Evolutionary conservation across 169 alveolate species (phyloP).

Genomic region (Plasmodium inui): DNA sequence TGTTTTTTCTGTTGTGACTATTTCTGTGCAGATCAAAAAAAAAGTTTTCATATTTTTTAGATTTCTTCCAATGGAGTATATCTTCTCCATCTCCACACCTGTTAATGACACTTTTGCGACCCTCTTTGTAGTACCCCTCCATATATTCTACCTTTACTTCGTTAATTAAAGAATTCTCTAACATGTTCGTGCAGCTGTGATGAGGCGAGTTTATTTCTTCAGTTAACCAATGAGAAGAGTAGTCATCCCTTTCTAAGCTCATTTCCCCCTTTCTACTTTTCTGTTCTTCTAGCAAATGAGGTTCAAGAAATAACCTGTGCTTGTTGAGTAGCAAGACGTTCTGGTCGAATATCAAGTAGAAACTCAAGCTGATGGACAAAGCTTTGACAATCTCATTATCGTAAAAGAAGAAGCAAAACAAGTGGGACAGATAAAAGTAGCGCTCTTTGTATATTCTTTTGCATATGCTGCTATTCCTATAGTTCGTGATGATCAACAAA

Average conservation of each 20-base stretch:
- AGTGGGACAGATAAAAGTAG: constrained; percentile 48
- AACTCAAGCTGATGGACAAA: constrained; percentile 30
- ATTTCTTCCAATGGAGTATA: not conserved
- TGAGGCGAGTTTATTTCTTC: not conserved
- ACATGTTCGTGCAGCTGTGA: not conserved
- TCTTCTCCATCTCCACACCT: not conserved
- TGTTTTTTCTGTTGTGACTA: not conserved
- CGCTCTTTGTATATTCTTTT: constrained; percentile 46
- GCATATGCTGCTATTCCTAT: constrained; percentile 56
- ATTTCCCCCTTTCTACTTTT: not conserved
- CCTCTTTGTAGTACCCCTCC: not conserved
- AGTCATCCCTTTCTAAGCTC: not conserved
- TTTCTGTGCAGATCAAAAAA: constrained; percentile 15
- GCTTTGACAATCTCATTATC: constrained; percentile 50
- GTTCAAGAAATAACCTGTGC: constrained; percentile 48
- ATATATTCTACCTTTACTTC: constrained; percentile 20
- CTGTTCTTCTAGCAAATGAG: not conserved
- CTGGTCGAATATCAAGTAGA: constrained; percentile 53
- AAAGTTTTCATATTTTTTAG: not conserved
- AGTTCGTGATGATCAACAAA: constrained; percentile 40
- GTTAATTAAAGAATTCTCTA: constrained; percentile 23
- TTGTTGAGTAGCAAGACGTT: constrained; percentile 24
- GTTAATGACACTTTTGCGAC: not conserved
- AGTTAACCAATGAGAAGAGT: not conserved
- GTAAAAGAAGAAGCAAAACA: constrained; percentile 54